A percentile compares a stretch with the other conserved stretches of the same genome.
Evolutionary conservation across 1,284 basidiomycete species (phyloP).

Genomic region (Neonothopanus nambi): DNA sequence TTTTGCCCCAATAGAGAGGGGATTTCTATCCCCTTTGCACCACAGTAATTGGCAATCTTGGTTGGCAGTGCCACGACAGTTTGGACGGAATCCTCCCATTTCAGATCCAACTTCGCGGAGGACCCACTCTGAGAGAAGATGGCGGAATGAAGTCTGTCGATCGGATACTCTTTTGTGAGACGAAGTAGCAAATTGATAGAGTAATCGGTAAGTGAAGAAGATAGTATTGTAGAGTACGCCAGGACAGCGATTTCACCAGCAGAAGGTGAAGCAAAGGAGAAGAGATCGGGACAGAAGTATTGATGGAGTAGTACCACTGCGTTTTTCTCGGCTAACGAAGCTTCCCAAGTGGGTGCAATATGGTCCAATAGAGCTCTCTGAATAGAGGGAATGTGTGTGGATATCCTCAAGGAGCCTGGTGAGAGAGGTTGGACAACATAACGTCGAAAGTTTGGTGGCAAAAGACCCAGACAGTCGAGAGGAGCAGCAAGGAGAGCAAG

Average conservation of each 20-base stretch:
- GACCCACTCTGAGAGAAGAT: conserved; percentile 37
- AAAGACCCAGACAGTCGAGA: conserved; percentile 53
- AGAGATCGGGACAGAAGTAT: conserved; percentile 69
- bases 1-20: conserved; percentile 53
- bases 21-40: conserved; percentile 31
- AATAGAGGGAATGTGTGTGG: conserved; percentile 54
- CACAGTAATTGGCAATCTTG: conserved; percentile 67
- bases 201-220: conserved; percentile 46
- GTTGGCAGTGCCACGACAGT: conserved; percentile 58
- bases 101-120: conserved; percentile 32
- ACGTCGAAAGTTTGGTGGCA: conserved; percentile 53
- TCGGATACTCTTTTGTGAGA: conserved; percentile 60
- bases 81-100: conserved; percentile 74
- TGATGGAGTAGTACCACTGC: conserved; percentile 50
- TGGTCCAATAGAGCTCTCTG: conserved; percentile 66
- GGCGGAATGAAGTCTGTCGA: conserved; percentile 64
- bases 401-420: conserved; percentile 33
- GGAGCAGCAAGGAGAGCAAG: conserved; percentile 57
- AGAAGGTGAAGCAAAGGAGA: conserved; percentile 46
- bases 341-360: conserved; percentile 71
- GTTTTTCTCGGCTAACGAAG: conserved; percentile 49
- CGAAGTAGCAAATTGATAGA: conserved; percentile 53
- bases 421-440: conserved; percentile 39
- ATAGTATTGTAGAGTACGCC: conserved; percentile 64
- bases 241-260: conserved; percentile 56